Evolutionary conservation across 2,329 filamentous ascomycete species (phyloP).

Genomic region (Mycosphaerella sp.): DNA sequence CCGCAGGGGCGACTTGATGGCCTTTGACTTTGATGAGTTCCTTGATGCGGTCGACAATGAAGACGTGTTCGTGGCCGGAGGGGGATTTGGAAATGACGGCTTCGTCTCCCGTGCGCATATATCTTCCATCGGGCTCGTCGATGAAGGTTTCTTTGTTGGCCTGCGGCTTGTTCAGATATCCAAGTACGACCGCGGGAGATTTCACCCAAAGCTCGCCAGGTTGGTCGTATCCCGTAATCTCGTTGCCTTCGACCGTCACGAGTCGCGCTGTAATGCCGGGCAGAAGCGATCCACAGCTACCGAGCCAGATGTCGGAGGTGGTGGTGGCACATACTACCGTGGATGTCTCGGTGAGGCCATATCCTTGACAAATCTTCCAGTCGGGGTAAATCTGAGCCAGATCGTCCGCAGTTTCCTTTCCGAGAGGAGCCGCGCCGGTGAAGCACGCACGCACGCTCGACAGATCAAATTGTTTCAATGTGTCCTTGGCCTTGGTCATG

Average conservation of each 20-base stretch:
- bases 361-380: slow-evolving; percentile 57
- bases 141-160: slow-evolving; percentile 68
- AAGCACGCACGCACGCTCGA: slow-evolving; percentile 60
- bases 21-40: slow-evolving; percentile 54
- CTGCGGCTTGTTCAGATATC: slow-evolving; percentile 80
- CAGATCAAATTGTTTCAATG: slow-evolving; percentile 62
- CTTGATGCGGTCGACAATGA: slow-evolving; percentile 77
- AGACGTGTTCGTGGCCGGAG: slow-evolving; percentile 69
- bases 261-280: slow-evolving; percentile 61
- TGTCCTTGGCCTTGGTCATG: slow-evolving; percentile 58
- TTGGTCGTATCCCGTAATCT: slow-evolving; percentile 63
- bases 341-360: slow-evolving; percentile 71
- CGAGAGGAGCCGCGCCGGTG: slow-evolving; percentile 72
- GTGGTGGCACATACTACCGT: slow-evolving; percentile 61
- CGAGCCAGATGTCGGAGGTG: slow-evolving; percentile 59
- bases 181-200: slow-evolving; percentile 67
- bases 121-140: slow-evolving; percentile 54
- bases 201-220: slow-evolving; percentile 78
- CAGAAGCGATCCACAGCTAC: slow-evolving; percentile 64
- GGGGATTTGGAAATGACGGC: slow-evolving; percentile 60
- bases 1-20: slow-evolving; percentile 74
- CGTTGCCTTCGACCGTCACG: slow-evolving; percentile 59
- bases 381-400: slow-evolving; percentile 55
- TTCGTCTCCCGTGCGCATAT: slow-evolving; percentile 75
- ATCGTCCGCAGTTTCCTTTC: slow-evolving; percentile 63